Conservation (phyloP, 345 rosid genomes). For the Anastatica hierochuntica region DNA sequence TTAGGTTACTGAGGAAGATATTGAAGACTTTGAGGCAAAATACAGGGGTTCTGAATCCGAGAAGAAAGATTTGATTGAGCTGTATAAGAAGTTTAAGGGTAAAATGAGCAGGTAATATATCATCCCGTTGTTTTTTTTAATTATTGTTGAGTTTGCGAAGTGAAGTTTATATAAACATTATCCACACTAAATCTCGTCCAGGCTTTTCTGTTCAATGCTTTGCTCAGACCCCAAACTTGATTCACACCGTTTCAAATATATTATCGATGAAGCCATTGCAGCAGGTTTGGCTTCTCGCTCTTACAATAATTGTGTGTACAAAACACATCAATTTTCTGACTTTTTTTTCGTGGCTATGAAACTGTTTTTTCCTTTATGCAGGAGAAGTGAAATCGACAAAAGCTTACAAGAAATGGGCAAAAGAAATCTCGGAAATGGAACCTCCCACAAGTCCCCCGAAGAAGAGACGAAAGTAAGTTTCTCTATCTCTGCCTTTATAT, state of each 20-base stretch:
- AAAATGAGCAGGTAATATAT: slow-evolving; percentile 56
- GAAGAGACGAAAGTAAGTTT: slow-evolving; percentile 50
- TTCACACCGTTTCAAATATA: slow-evolving; percentile 77
- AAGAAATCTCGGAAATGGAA: slow-evolving; percentile 44
- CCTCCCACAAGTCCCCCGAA: slow-evolving; percentile 61
- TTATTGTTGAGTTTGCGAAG: not conserved
- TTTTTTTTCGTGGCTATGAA: not conserved
- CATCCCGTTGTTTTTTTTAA: slow-evolving; percentile 1
- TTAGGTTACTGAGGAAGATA: slow-evolving; percentile 78
- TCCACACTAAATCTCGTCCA: slow-evolving; percentile 16
- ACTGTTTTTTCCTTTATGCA: slow-evolving; percentile 15
- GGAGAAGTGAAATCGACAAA: slow-evolving; percentile 68
- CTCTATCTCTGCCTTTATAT: not conserved
- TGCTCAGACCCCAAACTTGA: slow-evolving; percentile 86
- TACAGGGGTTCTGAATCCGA: slow-evolving; percentile 92
- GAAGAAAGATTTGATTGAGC: slow-evolving; percentile 74
- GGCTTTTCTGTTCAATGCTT: slow-evolving; percentile 90
- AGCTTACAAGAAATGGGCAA: slow-evolving; percentile 79
- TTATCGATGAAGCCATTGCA: slow-evolving; percentile 61
- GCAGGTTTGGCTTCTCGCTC: slow-evolving; percentile 35
- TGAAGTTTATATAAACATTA: not conserved
- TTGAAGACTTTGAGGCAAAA: slow-evolving; percentile 78
- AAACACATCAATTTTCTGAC: not conserved
- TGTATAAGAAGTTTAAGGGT: slow-evolving; percentile 57
- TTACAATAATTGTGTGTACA: not conserved